Conservation (phyloP, 2,329 filamentous ascomycete genomes). For the Calonectria pseudoturangicola region DNA sequence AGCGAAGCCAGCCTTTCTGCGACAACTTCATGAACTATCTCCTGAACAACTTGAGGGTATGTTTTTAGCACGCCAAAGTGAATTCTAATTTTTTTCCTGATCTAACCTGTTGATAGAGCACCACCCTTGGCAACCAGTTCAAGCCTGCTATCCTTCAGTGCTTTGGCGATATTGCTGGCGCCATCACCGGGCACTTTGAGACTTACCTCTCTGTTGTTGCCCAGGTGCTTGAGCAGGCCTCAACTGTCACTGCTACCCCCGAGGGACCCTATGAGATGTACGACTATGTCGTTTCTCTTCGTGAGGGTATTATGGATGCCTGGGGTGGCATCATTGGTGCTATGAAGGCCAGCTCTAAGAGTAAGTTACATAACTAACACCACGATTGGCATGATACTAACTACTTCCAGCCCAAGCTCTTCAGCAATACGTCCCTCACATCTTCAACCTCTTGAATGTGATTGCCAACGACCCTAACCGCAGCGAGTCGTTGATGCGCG, state of each 20-base stretch:
- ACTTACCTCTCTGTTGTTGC: conserved; percentile 94
- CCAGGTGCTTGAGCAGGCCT: conserved; percentile 94
- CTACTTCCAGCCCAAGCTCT: conserved; percentile 77
- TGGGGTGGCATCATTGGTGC: conserved; percentile 98
- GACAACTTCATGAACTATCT: conserved; percentile 99
- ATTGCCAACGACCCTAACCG: conserved; percentile 90
- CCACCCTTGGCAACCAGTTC: conserved; percentile 93
- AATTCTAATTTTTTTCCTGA: conserved; percentile 56
- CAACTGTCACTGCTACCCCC: conserved; percentile 84
- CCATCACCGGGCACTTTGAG: conserved; percentile 94
- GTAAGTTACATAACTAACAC: conserved; percentile 66
- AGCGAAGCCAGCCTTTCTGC: conserved; percentile 94
- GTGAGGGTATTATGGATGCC: conserved; percentile 99
- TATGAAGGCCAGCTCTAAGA: conserved; percentile 88
- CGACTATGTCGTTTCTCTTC: conserved; percentile 94
- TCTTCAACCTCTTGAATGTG: conserved; percentile 89
- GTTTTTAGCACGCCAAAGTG: neutral
- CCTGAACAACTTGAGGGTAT: conserved; percentile 88
- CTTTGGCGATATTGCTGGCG: conserved; percentile 97
- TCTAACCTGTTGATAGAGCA: conserved; percentile 73
- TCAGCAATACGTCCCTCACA: conserved; percentile 85
- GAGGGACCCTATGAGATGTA: conserved; percentile 96
- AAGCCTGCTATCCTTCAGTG: conserved; percentile 98
- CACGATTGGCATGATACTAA: conserved; percentile 50
- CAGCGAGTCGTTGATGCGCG: conserved; percentile 92